Percentiles rank a stretch among this genome's conserved stretches.
Conservation (phyloP, 2,329 filamentous ascomycete genomes). For the Xylariaceae sp. region DNA sequence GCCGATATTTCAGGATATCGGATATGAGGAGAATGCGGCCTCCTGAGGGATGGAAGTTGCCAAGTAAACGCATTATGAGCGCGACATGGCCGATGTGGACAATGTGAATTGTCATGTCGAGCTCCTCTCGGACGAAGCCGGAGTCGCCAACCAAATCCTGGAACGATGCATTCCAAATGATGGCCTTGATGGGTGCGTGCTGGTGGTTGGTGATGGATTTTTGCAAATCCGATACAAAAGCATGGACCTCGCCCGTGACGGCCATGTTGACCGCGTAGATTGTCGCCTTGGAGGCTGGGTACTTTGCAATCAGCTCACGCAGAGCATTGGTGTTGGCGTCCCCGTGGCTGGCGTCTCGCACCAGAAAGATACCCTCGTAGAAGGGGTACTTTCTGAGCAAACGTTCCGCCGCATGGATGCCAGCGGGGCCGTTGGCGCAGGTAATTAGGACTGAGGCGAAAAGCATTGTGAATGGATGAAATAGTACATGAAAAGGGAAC, state of each 20-base stretch:
- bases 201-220: slow-evolving; percentile 23
- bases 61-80: slow-evolving; percentile 35
- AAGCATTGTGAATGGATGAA: no score
- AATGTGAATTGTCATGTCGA: slow-evolving; percentile 38
- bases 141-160: slow-evolving; percentile 32
- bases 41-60: slow-evolving; percentile 57
- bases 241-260: slow-evolving; percentile 29
- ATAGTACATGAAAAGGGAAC: no score
- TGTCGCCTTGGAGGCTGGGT: slow-evolving; percentile 35
- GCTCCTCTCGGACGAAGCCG: slow-evolving; percentile 33
- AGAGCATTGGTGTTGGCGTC: slow-evolving; percentile 17
- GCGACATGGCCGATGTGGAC: slow-evolving; percentile 34
- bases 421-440: slow-evolving; percentile 20
- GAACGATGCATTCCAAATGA: slow-evolving; percentile 38
- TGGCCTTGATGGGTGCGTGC: slow-evolving; percentile 30
- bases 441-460: slow-evolving; percentile 2
- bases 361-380: slow-evolving; percentile 13
- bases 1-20: slow-evolving; percentile 28
- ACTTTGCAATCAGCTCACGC: slow-evolving; percentile 8
- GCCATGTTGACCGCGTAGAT: slow-evolving; percentile 33
- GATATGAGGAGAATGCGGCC: slow-evolving; percentile 54
- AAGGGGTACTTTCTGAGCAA: slow-evolving; percentile 15
- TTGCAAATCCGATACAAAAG: slow-evolving; percentile 30
- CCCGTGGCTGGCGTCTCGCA: background rate
- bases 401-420: slow-evolving; percentile 11